Evolutionary conservation across 441 rosid genomes (phyloP).

Genomic region (Mallotus japonicus): DNA sequence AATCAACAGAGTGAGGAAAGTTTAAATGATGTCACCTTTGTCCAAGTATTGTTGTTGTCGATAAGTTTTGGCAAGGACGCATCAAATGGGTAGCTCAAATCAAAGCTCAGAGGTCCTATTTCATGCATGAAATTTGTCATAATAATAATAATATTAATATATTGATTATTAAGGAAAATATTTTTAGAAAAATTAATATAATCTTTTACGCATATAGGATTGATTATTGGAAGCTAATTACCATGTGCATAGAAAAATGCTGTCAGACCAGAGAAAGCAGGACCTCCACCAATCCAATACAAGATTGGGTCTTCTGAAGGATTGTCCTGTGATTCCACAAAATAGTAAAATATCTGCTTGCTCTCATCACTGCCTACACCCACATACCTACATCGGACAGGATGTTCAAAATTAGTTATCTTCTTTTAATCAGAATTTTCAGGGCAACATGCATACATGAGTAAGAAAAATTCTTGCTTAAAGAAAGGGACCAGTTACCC

Average conservation of each 20-base stretch:
- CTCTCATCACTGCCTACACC: background rate
- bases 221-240: background rate
- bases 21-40: background rate
- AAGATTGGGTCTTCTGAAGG: slow-evolving; percentile 23
- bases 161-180: too few species aligned
- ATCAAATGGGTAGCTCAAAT: slow-evolving; percentile 6
- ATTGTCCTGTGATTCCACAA: slow-evolving; percentile 18
- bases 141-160: too few species aligned
- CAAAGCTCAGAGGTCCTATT: background rate
- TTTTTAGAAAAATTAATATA: too few species aligned
- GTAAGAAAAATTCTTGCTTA: too few species aligned
- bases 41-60: background rate
- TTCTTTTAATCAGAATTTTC: too few species aligned
- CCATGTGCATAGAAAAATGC: slow-evolving; percentile 24
- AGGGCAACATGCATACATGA: too few species aligned
- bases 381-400: slow-evolving; percentile 8
- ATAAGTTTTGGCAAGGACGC: background rate
- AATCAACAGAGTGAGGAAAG: too few species aligned
- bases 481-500: background rate
- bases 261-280: slow-evolving; percentile 25
- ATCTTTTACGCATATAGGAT: too few species aligned
- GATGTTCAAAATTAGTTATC: too few species aligned
- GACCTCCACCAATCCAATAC: slow-evolving; percentile 27
- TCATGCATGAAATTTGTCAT: too few species aligned
- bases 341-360: slow-evolving; percentile 24